A percentile compares a stretch with the other conserved stretches of the same genome.
Evolutionary conservation across 75 land plant genomes (phyloP).

Genomic region (Picea sitchensis): DNA sequence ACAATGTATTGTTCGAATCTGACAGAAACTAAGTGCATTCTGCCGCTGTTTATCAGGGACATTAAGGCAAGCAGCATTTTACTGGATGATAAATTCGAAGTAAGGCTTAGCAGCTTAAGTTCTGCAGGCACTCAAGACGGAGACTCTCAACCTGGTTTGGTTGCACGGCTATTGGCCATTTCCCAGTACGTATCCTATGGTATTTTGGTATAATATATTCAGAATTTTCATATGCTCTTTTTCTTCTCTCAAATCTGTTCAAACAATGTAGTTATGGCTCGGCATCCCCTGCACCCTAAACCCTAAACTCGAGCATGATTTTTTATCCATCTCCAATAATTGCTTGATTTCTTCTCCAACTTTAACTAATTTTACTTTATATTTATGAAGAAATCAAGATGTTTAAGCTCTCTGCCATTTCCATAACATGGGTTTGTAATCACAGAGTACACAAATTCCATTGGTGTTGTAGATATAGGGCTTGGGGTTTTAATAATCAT

Average conservation of each 20-base stretch:
- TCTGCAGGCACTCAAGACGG: slow-evolving; percentile 16
- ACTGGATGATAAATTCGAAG: slow-evolving; percentile 32
- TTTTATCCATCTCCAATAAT: neutral
- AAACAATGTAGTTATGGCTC: neutral
- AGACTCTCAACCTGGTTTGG: slow-evolving; percentile 13
- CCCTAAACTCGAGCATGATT: neutral
- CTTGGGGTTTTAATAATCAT: neutral
- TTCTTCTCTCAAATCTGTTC: neutral
- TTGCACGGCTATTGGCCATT: slow-evolving; percentile 16
- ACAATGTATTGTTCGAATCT: no score
- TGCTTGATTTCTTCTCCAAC: neutral
- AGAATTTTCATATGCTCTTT: neutral
- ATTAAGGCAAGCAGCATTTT: slow-evolving; percentile 30
- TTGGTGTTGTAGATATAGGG: neutral
- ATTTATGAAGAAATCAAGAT: neutral
- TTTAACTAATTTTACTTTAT: neutral
- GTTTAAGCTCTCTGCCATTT: neutral
- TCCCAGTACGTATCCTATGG: slow-evolving; percentile 18
- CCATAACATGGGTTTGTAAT: no score
- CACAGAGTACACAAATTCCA: no score
- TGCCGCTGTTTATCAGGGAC: slow-evolving; percentile 16
- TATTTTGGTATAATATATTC: no score
- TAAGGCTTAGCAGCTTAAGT: slow-evolving; percentile 31
- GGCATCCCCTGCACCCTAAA: neutral
- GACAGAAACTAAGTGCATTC: no score